Conservation (phyloP, 768 basidiomycete genomes). For the Tremella mesenterica region DNA sequence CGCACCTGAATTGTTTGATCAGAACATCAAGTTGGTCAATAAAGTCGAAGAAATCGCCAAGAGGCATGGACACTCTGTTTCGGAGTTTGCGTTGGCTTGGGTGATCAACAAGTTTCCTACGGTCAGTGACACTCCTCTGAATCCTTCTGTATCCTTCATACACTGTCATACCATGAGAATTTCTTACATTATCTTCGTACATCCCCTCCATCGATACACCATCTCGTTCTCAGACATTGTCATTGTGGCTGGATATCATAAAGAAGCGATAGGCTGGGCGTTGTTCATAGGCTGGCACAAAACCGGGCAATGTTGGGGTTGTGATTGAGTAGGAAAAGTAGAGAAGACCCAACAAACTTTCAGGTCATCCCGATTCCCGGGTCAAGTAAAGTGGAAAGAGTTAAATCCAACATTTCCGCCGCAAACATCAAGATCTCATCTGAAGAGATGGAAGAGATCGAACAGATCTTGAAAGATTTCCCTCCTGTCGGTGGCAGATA, state of each 20-base stretch:
- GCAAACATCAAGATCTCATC: constrained; percentile 47
- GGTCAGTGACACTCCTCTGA: constrained; percentile 16
- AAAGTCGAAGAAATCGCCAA: constrained; percentile 42
- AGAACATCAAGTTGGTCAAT: constrained; percentile 44
- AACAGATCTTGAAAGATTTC: constrained; percentile 33
- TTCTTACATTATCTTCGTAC: no score
- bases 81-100: constrained; percentile 46
- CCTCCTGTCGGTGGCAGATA: constrained; percentile 25
- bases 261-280: background rate
- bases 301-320: no score
- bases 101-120: constrained; percentile 33
- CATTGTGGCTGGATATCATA: no score
- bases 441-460: constrained; percentile 47
- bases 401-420: constrained; percentile 50
- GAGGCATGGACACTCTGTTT: constrained; percentile 40
- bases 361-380: constrained; percentile 51
- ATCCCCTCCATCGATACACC: no score
- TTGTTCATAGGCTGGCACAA: no score
- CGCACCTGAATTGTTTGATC: constrained; percentile 41
- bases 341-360: background rate
- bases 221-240: no score
- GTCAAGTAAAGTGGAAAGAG: constrained; percentile 44
- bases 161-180: no score
- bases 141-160: no score
- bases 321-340: no score